phyloP scores from a whole-genome alignment of 352 stramenopile genomes.

The Pythium rishiriense region DNA sequence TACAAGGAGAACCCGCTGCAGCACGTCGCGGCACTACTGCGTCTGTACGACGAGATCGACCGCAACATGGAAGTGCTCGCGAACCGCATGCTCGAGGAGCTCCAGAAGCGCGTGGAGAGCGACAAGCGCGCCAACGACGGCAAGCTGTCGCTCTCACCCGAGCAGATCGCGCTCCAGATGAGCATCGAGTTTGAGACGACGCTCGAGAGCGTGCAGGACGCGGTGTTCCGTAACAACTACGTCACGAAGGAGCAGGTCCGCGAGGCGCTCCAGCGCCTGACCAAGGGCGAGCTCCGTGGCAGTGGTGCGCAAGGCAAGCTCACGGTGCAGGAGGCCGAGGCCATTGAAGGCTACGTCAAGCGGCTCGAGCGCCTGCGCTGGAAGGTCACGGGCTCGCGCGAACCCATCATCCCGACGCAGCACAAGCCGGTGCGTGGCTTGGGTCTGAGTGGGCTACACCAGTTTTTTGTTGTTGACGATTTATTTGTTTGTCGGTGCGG shows the following conservation, averaged over 20 bases:
- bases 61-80: constrained; percentile 81
- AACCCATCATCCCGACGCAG: constrained; percentile 63
- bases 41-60: constrained; percentile 82
- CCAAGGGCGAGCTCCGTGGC: constrained; percentile 54
- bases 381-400: constrained; percentile 77
- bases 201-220: constrained; percentile 80
- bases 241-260: constrained; percentile 78
- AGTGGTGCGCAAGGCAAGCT: constrained; percentile 53
- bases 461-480: constrained; percentile 1
- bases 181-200: constrained; percentile 80
- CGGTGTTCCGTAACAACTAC: constrained; percentile 84
- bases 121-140: constrained; percentile 45
- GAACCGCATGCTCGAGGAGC: constrained; percentile 66
- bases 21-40: constrained; percentile 64
- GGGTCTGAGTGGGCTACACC: too few relatives aligned
- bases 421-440: constrained; percentile 35
- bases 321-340: constrained; percentile 60
- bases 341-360: constrained; percentile 70
- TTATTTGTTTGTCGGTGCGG: constrained; percentile 1
- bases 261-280: constrained; percentile 65
- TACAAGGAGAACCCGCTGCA: constrained; percentile 72
- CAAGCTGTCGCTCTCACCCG: constrained; percentile 48
- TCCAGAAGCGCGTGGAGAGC: constrained; percentile 55
- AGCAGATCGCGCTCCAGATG: constrained; percentile 81
- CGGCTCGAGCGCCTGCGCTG: constrained; percentile 72